Base-by-base conservation (phyloP, 352 stramenopile genomes). In the Globisporangium cederbergense region DNA sequence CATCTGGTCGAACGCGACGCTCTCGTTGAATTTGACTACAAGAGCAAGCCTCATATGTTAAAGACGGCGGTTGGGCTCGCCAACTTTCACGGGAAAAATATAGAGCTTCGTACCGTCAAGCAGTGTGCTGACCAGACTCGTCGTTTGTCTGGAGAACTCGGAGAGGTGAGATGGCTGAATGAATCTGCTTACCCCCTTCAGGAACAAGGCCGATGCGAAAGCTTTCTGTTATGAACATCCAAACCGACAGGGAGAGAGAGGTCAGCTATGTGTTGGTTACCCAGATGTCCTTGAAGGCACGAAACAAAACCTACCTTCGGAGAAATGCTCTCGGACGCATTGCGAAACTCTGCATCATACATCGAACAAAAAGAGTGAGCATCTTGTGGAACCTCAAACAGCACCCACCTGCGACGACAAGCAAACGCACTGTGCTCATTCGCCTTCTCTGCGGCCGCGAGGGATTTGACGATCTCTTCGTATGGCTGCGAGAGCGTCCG, bases 401-500 rank as follows among this genome's bases (percentile, higher is more conserved):
- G 1, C 11, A 30, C 0, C n/a, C 20, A 46, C 25, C 25, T 28
- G 25, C 25, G 25, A 28, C 2, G 3, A 59, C 1, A 10, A 28
- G 34, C 34, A 16, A 18, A 43, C 58, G 8, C 45, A 74, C 67
- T 70, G 36, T 60, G 50, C 8, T 70, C 64, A 51, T 61, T 65
- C 11, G 58, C 43, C 9, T 54, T 78, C 68, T 93, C 83, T 0
- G 81, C 86, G 11, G 58, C 43, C 9, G 81, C 71, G 8, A 95
- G 73, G 18, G 72, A 62, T 52, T 89, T 74, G 8, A 95, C 81
- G 2, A 92, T 74, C n/a, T 83, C 74, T 54, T 90, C 75, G 4
- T 74, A 77, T 5, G 83, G 80, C 16, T 78, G 70, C 4, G 83
- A 92, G 43, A 89, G 66, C 45, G 84, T 91, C 6, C 82, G 78